Base-by-base conservation (phyloP, 192 early-diverging fungal genomes). In the Jimgerdemannia flammicorona region DNA sequence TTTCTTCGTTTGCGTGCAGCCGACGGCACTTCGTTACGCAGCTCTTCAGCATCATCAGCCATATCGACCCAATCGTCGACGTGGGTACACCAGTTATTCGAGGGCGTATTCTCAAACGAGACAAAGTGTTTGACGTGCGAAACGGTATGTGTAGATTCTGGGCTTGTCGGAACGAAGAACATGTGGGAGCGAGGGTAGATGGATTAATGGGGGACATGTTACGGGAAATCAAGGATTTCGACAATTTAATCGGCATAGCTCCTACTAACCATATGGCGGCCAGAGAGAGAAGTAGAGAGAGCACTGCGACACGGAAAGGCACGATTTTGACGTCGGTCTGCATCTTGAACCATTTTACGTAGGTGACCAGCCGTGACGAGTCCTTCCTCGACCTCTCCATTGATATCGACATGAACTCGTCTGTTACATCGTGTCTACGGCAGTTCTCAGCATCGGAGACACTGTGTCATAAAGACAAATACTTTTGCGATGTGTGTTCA, bases 51-150 rank as follows among this genome's bases (percentile, higher is more conserved):
- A 54, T 54, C 63, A 73, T 41, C 42, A 63, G 41, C 71, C 77
- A 40, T 49, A 14, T 72, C 81, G 2, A 75, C 70, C 11, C 44
- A 74, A 64, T 75, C 41, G 7, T 66, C 87, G 6, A 95, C 94
- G 40, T 99, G 97, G 97, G 92, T 99, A 11, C 97, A 99, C 81
- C 89, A 91, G 64, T 83, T 99, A 66, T 99, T 99, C 79, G 96
- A 99, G 81, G 98, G 98, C 9, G 81, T 93, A 9, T 83, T 98
- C 29, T 96, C 95, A 4, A 99, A 99, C 84, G 97, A 99, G 83
- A 99, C 95, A 17, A 93, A 94, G 78, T 99, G 98, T 77, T 84
- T 99, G 29, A 97, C 93, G 69, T 99, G 98, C 83, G 98, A 99
- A 83, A 95, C 89, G 44, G 93, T 92, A 80, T 77, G 80, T 79